phyloP scores from a whole-genome alignment of 805 yeast species.

The Candida parachauliodes region DNA sequence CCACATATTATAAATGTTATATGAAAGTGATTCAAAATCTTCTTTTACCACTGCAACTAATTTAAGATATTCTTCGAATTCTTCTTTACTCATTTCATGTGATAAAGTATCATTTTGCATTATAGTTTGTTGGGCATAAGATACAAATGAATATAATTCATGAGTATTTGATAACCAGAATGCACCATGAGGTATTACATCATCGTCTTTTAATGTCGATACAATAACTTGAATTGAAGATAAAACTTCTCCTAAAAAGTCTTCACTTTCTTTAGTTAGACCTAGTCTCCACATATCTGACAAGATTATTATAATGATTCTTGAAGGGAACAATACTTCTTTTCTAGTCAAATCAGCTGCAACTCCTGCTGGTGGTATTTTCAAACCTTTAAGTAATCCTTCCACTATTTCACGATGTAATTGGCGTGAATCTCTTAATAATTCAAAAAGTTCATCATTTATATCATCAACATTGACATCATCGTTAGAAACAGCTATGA shows the following conservation, averaged over 20 bases:
- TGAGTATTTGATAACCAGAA: conserved; percentile 97
- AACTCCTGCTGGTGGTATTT: conserved; percentile 81
- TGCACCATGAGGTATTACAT: conserved; percentile 86
- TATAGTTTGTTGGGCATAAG: conserved; percentile 91
- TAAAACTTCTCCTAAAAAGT: conserved; percentile 83
- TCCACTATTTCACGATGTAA: conserved; percentile 82
- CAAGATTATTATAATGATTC: conserved; percentile 85
- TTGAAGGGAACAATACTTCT: conserved; percentile 93
- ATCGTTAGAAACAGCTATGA: conserved; percentile 52
- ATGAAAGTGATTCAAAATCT: conserved; percentile 89
- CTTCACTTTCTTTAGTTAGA: conserved; percentile 85
- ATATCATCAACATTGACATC: conserved; percentile 63
- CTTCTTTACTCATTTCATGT: conserved; percentile 83
- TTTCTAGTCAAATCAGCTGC: conserved; percentile 80
- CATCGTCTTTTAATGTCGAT: conserved; percentile 75
- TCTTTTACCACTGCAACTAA: conserved; percentile 88
- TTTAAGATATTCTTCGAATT: conserved; percentile 83
- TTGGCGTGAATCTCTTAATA: conserved; percentile 65
- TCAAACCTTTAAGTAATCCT: conserved; percentile 79
- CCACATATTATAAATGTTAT: conserved; percentile 95
- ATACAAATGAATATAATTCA: conserved; percentile 90
- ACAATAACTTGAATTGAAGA: conserved; percentile 84
- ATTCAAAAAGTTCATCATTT: conserved; percentile 68
- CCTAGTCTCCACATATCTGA: conserved; percentile 99
- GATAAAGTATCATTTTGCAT: conserved; percentile 75